Evolutionary conservation across 176 grass and related monocot species (phyloP).

Genomic region (Tillandsia fasciculata): DNA sequence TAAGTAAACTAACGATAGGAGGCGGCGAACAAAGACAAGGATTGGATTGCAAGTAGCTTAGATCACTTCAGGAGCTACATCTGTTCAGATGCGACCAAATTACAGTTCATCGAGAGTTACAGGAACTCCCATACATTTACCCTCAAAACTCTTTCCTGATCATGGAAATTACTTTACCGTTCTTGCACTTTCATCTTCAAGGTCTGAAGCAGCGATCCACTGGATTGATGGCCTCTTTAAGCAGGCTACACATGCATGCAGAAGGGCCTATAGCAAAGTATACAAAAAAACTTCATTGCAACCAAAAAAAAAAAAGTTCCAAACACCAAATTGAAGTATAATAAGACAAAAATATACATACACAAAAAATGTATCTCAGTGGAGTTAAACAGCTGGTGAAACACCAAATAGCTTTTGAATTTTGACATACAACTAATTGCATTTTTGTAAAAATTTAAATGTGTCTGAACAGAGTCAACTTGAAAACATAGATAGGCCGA

Average conservation of each 20-base stretch:
- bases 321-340: constrained; percentile 10
- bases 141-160: background rate
- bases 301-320: constrained; percentile 17
- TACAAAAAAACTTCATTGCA: background rate
- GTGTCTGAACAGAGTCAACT: no score
- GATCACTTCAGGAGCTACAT: no score
- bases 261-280: constrained; percentile 60
- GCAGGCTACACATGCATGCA: constrained; percentile 73
- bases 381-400: background rate
- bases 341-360: background rate
- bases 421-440: no score
- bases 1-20: no score
- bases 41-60: no score
- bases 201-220: constrained; percentile 96
- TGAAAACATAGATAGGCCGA: no score
- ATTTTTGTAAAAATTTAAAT: no score
- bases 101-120: no score
- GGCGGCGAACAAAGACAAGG: no score
- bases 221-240: constrained; percentile 70
- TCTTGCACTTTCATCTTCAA: constrained; percentile 77
- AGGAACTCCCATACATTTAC: no score
- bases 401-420: background rate
- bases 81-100: no score
- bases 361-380: background rate
- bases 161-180: constrained; percentile 34